These are phyloP conservation scores for Hanseniaspora mollemarum DNA, from an alignment of 805 yeast genomes.

Conservation along the genomic window DNA sequence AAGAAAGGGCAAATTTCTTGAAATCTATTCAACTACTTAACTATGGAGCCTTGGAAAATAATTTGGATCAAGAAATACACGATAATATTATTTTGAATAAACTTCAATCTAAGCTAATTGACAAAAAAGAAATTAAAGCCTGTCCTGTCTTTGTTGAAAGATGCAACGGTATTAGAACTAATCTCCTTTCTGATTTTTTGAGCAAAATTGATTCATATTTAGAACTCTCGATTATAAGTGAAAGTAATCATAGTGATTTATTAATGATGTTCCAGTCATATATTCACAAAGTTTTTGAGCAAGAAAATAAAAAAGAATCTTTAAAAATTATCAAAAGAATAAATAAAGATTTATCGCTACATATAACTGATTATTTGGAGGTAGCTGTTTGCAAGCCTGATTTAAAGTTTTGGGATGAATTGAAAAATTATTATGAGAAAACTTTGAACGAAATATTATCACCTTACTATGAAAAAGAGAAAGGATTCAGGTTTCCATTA, in stretches of 20 bases:
- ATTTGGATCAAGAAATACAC: slow-evolving; percentile 1
- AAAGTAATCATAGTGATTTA: background rate
- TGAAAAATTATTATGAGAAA: slow-evolving; percentile 36
- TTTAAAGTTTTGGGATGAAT: slow-evolving; percentile 49
- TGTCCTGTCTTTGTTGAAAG: slow-evolving; percentile 14
- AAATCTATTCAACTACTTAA: slow-evolving; percentile 34
- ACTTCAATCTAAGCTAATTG: background rate
- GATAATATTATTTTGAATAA: background rate
- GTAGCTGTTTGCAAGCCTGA: slow-evolving; percentile 41
- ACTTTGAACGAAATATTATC: slow-evolving; percentile 27
- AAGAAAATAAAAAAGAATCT: slow-evolving; percentile 34
- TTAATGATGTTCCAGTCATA: background rate
- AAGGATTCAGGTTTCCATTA: slow-evolving; percentile 47
- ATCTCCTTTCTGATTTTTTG: background rate
- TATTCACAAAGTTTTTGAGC: slow-evolving; percentile 24
- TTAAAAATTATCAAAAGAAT: slow-evolving; percentile 34
- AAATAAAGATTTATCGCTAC: slow-evolving; percentile 37
- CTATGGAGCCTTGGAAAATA: slow-evolving; percentile 4
- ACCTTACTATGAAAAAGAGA: slow-evolving; percentile 19
- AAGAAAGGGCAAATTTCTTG: slow-evolving; percentile 43
- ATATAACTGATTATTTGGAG: slow-evolving; percentile 42
- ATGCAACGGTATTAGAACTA: background rate
- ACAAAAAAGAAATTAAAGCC: slow-evolving; percentile 9
- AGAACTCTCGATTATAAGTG: background rate
- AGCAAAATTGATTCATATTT: background rate